A percentile compares a stretch with the other conserved stretches of the same genome.
Evolutionary conservation across 1,284 basidiomycete species (phyloP).

Genomic region (Inonotus hispidus): DNA sequence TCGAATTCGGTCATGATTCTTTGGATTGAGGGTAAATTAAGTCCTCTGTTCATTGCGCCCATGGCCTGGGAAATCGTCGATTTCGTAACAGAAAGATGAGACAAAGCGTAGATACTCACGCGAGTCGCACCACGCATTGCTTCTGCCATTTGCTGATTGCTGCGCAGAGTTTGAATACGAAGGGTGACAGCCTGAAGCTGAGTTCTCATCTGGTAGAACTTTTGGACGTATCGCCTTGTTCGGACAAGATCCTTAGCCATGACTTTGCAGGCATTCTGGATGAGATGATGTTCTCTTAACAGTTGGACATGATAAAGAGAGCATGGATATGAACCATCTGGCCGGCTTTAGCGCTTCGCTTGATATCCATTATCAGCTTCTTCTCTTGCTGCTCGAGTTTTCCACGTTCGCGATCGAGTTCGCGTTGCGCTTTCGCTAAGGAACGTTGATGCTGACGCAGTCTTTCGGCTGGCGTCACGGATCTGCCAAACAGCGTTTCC

Average conservation of each 20-base stretch:
- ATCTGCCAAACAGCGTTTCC: constrained; percentile 93
- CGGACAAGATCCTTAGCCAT: constrained; percentile 99
- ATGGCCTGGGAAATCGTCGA: constrained; percentile 66
- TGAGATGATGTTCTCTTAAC: neutral
- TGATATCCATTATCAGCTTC: constrained; percentile 91
- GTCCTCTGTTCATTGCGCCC: constrained; percentile 94
- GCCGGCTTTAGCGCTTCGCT: constrained; percentile 92
- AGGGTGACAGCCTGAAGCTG: constrained; percentile 96
- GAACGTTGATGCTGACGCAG: constrained; percentile 94
- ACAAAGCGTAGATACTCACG: constrained; percentile 42
- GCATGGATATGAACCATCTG: constrained; percentile 66
- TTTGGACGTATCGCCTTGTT: constrained; percentile 92
- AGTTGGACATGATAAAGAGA: neutral
- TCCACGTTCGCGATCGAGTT: constrained; percentile 90
- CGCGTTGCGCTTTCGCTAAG: constrained; percentile 93
- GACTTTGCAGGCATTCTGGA: constrained; percentile 94
- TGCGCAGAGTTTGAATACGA: constrained; percentile 93
- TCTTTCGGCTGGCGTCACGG: constrained; percentile 93
- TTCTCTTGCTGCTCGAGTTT: constrained; percentile 96
- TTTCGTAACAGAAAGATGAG: constrained; percentile 12
- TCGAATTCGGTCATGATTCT: constrained; percentile 98
- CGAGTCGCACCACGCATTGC: constrained; percentile 98
- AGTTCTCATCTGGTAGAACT: constrained; percentile 98
- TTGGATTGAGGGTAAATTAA: constrained; percentile 94
- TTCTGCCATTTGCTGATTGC: constrained; percentile 98